Evolutionary conservation across 139 green algal species (phyloP).

Genomic region (Spirogloea muscicola): DNA sequence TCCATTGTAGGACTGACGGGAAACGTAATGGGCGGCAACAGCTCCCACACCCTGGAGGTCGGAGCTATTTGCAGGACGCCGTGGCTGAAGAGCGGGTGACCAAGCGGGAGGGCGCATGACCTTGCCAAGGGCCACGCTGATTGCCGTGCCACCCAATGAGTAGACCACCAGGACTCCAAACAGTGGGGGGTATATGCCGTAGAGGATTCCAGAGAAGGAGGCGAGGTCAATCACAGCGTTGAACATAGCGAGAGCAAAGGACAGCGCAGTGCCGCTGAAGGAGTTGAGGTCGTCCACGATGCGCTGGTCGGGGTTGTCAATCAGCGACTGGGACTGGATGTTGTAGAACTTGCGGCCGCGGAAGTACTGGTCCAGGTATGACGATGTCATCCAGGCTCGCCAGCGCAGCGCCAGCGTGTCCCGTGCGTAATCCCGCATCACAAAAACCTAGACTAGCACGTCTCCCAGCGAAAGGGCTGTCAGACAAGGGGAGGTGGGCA

Average conservation of each 20-base stretch:
- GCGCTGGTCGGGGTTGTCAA: slow-evolving; percentile 63
- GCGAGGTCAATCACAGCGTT: slow-evolving; percentile 86
- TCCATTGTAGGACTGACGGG: too few relatives aligned
- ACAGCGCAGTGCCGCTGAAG: slow-evolving; percentile 86
- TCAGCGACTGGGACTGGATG: slow-evolving; percentile 61
- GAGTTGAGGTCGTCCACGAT: slow-evolving; percentile 50
- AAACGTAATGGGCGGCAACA: too few relatives aligned
- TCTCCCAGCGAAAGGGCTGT: too few relatives aligned
- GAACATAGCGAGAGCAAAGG: slow-evolving; percentile 77
- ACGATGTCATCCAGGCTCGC: slow-evolving; percentile 89
- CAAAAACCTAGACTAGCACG: slow-evolving; percentile 78
- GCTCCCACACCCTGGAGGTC: too few relatives aligned
- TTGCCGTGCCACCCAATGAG: slow-evolving; percentile 80
- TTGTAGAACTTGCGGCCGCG: slow-evolving; percentile 82
- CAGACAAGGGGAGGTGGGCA: too few relatives aligned
- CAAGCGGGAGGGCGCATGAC: too few relatives aligned
- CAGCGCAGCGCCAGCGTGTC: slow-evolving; percentile 81
- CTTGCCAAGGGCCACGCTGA: slow-evolving; percentile 65
- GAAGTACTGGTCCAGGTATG: slow-evolving; percentile 77
- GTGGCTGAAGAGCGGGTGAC: too few relatives aligned
- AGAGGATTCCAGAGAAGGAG: slow-evolving; percentile 94
- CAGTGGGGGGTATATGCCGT: slow-evolving; percentile 94
- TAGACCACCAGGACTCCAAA: slow-evolving; percentile 90
- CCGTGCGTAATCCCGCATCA: slow-evolving; percentile 80
- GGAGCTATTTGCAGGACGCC: too few relatives aligned